Conservation (phyloP, 768 basidiomycete genomes). For the Paxillus rubicundulus region DNA sequence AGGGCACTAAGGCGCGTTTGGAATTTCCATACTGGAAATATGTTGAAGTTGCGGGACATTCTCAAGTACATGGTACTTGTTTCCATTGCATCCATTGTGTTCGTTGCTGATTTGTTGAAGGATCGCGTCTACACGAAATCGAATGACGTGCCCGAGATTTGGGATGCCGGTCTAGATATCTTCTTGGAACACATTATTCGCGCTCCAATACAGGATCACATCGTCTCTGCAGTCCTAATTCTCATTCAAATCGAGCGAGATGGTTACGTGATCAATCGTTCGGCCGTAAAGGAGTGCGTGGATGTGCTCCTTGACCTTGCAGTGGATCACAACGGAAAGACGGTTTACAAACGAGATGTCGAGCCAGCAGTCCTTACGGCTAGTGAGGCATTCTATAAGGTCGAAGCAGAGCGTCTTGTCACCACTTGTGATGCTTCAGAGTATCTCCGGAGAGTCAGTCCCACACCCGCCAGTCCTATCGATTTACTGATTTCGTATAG, state of each 20-base stretch:
- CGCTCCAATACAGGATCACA: slow-evolving; percentile 77
- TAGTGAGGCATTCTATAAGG: slow-evolving; percentile 75
- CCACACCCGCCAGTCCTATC: not conserved
- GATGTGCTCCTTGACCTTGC: slow-evolving; percentile 77
- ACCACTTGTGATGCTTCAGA: slow-evolving; percentile 76
- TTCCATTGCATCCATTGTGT: not conserved
- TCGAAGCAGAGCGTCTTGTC: slow-evolving; percentile 69
- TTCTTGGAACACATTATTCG: slow-evolving; percentile 82
- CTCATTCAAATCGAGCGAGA: slow-evolving; percentile 92
- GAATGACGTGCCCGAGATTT: slow-evolving; percentile 75
- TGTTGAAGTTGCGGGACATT: slow-evolving; percentile 85
- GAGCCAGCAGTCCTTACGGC: slow-evolving; percentile 80
- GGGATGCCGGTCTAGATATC: slow-evolving; percentile 76
- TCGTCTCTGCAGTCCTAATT: slow-evolving; percentile 77
- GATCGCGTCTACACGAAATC: slow-evolving; percentile 84
- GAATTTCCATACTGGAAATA: slow-evolving; percentile 90
- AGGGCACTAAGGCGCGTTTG: slow-evolving; percentile 83
- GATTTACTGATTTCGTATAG: slow-evolving; percentile 39
- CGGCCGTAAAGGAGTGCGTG: slow-evolving; percentile 84
- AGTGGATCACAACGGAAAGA: slow-evolving; percentile 45
- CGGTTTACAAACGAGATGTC: slow-evolving; percentile 79
- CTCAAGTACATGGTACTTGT: slow-evolving; percentile 90
- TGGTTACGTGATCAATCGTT: slow-evolving; percentile 87
- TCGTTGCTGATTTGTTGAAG: slow-evolving; percentile 42
- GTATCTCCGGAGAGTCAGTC: slow-evolving; percentile 74